Evolutionary conservation across 2,329 filamentous ascomycete species (phyloP), one percentile per base, ranked within the genome.

Genomic region (Gremmenia infestans): DNA sequence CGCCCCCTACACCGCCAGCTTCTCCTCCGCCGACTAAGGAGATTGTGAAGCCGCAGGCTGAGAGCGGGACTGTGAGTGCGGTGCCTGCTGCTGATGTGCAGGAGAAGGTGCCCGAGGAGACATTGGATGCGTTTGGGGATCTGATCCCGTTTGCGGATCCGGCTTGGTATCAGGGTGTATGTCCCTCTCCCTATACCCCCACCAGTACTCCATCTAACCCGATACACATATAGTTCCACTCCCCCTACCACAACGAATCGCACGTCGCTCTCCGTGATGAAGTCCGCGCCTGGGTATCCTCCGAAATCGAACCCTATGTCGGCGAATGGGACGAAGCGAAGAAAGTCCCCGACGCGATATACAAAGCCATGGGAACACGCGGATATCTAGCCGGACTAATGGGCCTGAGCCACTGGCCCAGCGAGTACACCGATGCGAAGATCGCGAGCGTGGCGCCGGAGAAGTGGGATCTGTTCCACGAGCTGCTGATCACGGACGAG

Each of bases 381-480:
- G 94, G 94, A 42, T 99, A 97, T 71, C 82, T 99, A 17, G 88
- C 91, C n/a, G 94, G 94, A 64, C 79, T 97, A 56, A 79, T 99
- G 61, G 94, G 93, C 62, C 81, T 90, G 60, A 80, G 88, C 19
- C 19, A 22, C 19, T 69, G 97, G 89, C 76, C 91, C 90, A 14
- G 82, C 80, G 57, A 76, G 96, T 69, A 85, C 85, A 22, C 77
- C 85, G 43, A 82, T 87, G 69, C 77, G 80, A 5, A 22, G 19
- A 82, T 97, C 66, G 83, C 88, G 75, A 87, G 85, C 49, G 94
- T 99, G 12, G 74, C 87, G 0, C 78, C 89, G 0, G 91, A 97
- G 75, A 87, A 94, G 72, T 99, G 93, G 93, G 94, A 99, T 76
- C 83, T 96, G 46, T 99, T 97, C 85, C 94, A 99, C 75, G 94